Percentiles rank a stretch among this genome's conserved stretches.
Evolutionary conservation across 2,329 filamentous ascomycete genomes (phyloP).

Genomic region (Aureobasidium uvarum): DNA sequence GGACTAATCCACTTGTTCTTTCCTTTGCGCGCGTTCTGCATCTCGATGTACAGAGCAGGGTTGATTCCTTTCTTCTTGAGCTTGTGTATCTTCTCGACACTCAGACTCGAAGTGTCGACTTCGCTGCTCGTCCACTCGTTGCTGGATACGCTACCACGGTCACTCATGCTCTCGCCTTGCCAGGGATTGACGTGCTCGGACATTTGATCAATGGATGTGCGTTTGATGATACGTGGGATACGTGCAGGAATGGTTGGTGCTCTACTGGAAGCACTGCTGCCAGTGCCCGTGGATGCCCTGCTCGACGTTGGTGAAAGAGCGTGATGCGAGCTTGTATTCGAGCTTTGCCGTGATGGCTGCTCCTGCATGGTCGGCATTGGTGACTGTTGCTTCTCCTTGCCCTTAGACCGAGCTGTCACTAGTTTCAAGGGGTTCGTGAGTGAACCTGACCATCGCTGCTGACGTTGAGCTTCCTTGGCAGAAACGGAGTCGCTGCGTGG

Average conservation of each 20-base stretch:
- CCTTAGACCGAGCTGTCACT: neutral
- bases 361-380: neutral
- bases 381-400: constrained; percentile 8
- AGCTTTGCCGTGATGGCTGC: constrained; percentile 9
- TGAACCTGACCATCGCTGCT: constrained; percentile 22
- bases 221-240: constrained; percentile 36
- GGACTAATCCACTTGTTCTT: constrained; percentile 29
- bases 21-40: constrained; percentile 47
- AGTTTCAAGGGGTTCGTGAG: neutral
- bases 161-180: constrained; percentile 17
- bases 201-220: constrained; percentile 38
- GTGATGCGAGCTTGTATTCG: neutral
- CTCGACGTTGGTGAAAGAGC: constrained; percentile 9
- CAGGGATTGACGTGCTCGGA: constrained; percentile 36
- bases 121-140: constrained; percentile 42
- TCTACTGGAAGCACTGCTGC: neutral
- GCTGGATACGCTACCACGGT: constrained; percentile 32
- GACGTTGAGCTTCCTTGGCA: neutral
- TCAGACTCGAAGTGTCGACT: constrained; percentile 42
- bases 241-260: neutral
- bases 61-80: constrained; percentile 51
- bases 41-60: constrained; percentile 48
- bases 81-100: constrained; percentile 45
- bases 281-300: constrained; percentile 4
- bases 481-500: neutral